Base-by-base conservation (phyloP, 2,329 filamentous ascomycete genomes). In the Alternaria dauci region DNA sequence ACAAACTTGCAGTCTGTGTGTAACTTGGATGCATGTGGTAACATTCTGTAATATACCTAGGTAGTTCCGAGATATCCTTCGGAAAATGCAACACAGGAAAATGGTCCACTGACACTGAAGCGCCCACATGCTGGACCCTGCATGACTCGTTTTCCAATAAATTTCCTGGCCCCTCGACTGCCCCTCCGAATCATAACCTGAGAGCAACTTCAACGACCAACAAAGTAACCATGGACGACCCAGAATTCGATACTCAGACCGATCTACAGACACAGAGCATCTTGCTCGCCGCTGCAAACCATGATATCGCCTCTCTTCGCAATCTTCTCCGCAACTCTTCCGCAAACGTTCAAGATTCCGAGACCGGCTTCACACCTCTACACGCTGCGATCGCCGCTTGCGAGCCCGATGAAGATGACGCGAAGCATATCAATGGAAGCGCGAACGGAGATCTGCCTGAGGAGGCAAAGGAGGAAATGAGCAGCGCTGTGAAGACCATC, bases 301-400 rank as follows among this genome's bases (percentile, higher is more conserved):
- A 91, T 78, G 85, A 97, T 76, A 79, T 89, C 61, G 78, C 85
- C 36, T 84, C 85, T 51, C 85, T 97, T 42, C 89, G 89, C 76
- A 85, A 86, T 57, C 86, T 96, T 8, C 86, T 96, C 63, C 84
- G 86, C 71, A 84, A 81, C 53, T 81, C 82, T 50, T 89, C 81
- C 81, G 92, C 82, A 32, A 93, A 91, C 76, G 88, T 90, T 5
- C 93, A 94, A 78, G 94, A 98, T 74, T 86, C 91, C 6, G 88
- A 90, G 62, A 97, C 94, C 1, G 92, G 92, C 61, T 93, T 90
- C 78, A 93, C 93, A 8, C 93, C 94, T 9, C 85, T 98, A 14
- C 95, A 98, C 80, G 91, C 94, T 23, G 93, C 93, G 39, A 92
- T 98, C 75, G 90, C 92, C n/a, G 74, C 79, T 2, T 84, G 81